Evolutionary conservation across 495 filamentous ascomycete species (phyloP).

Genomic region (Penicillium arizonense): DNA sequence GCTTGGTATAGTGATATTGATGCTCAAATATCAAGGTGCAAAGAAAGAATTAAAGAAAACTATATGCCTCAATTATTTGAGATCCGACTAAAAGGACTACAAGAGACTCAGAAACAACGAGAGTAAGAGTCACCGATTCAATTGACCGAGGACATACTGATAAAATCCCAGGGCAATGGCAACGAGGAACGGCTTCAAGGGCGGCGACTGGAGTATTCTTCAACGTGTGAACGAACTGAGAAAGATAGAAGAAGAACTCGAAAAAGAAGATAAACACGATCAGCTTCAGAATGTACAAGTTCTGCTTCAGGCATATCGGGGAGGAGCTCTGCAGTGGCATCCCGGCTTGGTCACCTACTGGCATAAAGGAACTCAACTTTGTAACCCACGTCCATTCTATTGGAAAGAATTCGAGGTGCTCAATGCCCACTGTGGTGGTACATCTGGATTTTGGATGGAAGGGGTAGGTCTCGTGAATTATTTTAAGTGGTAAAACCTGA

Average conservation of each 20-base stretch:
- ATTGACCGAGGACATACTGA: not conserved
- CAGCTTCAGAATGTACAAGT: not conserved
- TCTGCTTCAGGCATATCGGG: not conserved
- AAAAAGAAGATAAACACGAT: not conserved
- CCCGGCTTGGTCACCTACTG: not conserved
- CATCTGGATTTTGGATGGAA: not conserved
- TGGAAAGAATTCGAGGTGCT: not conserved
- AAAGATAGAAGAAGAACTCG: not conserved
- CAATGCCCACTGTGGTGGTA: not conserved
- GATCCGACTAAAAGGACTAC: not conserved
- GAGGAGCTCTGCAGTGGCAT: not conserved
- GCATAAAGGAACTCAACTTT: not conserved
- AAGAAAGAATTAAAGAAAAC: not conserved
- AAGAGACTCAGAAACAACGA: not conserved
- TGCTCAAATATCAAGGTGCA: not conserved
- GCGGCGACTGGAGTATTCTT: not conserved
- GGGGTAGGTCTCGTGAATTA: not conserved
- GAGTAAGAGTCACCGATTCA: not conserved
- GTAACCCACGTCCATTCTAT: not conserved
- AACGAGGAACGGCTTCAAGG: not conserved
- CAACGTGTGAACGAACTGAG: not conserved
- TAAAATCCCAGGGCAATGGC: not conserved
- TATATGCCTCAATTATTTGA: not conserved
- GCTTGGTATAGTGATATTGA: not conserved
- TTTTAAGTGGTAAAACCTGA: no score